phyloP scores from a whole-genome alignment of 139 green algal genomes.

The Ettlia oleoabundans region DNA sequence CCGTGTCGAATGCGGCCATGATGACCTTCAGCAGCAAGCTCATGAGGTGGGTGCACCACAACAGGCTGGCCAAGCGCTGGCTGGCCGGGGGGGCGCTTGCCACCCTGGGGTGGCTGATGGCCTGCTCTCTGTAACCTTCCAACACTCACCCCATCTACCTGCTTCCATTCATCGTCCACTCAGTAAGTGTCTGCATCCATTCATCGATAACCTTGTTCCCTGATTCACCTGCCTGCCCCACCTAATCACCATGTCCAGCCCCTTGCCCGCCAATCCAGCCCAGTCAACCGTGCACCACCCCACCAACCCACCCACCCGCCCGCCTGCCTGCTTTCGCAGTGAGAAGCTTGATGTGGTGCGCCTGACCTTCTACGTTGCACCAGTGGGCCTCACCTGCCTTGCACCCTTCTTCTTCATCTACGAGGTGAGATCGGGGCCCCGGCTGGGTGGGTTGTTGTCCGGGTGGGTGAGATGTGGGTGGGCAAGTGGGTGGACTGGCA shows the following conservation, averaged over 20 bases:
- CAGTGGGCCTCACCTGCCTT: constrained; percentile 60
- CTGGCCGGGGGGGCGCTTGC: not conserved
- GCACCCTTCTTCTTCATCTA: constrained; percentile 62
- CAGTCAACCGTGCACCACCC: not conserved
- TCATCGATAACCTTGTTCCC: too few species aligned
- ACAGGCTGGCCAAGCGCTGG: too few species aligned
- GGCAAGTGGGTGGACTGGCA: too few species aligned
- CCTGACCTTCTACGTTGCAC: constrained; percentile 84
- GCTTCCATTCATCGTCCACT: too few species aligned
- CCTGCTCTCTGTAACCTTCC: not conserved
- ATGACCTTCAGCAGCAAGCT: constrained; percentile 63
- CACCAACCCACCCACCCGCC: not conserved
- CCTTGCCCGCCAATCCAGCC: too few species aligned
- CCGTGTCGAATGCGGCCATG: constrained; percentile 59
- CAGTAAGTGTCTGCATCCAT: too few species aligned
- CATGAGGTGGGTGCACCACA: constrained; percentile 34
- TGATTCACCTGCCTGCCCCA: too few species aligned
- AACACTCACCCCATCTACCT: too few species aligned
- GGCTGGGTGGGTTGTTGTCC: too few species aligned
- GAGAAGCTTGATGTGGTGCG: constrained; percentile 75
- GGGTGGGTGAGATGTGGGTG: too few species aligned
- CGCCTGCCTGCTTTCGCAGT: not conserved
- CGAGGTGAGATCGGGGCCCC: too few species aligned
- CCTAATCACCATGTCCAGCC: too few species aligned
- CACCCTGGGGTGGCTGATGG: not conserved